Conservation (phyloP, 805 yeast genomes). For the Candida adriatica region DNA sequence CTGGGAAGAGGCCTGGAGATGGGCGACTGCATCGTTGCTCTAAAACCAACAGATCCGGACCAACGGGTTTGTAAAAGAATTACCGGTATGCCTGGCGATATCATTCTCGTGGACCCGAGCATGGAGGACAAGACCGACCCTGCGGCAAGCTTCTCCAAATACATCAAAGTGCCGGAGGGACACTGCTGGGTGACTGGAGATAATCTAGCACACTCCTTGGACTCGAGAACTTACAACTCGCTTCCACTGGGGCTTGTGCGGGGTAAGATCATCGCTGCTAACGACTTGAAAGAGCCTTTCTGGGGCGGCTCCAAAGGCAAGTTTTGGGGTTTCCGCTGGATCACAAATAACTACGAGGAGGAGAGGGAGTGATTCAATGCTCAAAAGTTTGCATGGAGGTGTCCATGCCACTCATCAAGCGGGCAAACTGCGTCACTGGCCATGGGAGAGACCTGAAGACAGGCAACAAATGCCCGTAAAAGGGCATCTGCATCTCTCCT, state of each 20-base stretch:
- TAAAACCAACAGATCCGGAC: constrained; percentile 83
- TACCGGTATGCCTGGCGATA: constrained; percentile 95
- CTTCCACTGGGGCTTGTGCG: constrained; percentile 82
- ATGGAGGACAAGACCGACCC: constrained; percentile 22
- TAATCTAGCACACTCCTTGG: constrained; percentile 78
- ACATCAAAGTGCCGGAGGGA: constrained; percentile 80
- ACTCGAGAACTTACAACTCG: constrained; percentile 84
- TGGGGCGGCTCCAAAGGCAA: constrained; percentile 29
- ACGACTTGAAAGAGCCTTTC: constrained; percentile 44
- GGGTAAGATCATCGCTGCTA: constrained; percentile 79
- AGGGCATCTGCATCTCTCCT: constrained; percentile 68
- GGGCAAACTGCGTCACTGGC: constrained; percentile 42
- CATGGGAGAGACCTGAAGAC: constrained; percentile 64
- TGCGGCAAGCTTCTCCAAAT: constrained; percentile 33
- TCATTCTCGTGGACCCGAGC: constrained; percentile 75
- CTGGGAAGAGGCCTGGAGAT: constrained; percentile 59
- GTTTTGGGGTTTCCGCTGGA: constrained; percentile 49
- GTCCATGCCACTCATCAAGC: constrained; percentile 41
- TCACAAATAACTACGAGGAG: constrained; percentile 42
- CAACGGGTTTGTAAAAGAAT: constrained; percentile 88
- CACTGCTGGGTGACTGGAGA: constrained; percentile 98
- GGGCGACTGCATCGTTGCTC: constrained; percentile 86
- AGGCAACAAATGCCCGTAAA: constrained; percentile 72
- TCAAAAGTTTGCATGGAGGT: constrained; percentile 28
- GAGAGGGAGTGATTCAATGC: constrained; percentile 18